Evolutionary conservation across 2,329 filamentous ascomycete genomes (phyloP).

Genomic region (Aspergillus transmontanensis): DNA sequence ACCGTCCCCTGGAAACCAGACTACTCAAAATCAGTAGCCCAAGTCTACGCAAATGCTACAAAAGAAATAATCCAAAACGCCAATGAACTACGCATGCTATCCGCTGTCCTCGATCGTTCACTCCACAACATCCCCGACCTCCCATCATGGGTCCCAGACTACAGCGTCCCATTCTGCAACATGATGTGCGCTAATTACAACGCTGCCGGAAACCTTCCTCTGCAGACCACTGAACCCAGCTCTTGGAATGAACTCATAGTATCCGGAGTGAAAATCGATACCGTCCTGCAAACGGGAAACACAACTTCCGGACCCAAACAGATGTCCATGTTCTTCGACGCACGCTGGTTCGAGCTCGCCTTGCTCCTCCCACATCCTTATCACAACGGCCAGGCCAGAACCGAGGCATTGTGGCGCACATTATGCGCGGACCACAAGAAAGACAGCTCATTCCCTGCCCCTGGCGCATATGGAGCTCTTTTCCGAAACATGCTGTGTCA

Average conservation of each 20-base stretch:
- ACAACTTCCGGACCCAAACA: constrained; percentile 2
- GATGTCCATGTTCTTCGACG: constrained; percentile 7
- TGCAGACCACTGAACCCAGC: neutral
- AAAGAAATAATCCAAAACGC: constrained; percentile 1
- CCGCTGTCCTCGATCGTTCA: constrained; percentile 1
- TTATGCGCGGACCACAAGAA: constrained; percentile 7
- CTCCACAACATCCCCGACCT: neutral
- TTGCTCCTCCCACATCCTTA: constrained; percentile 9
- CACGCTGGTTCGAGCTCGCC: constrained; percentile 7
- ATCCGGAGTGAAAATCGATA: neutral
- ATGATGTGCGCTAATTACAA: constrained; percentile 5
- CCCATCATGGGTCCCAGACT: constrained; percentile 9
- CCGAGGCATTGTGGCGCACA: constrained; percentile 10
- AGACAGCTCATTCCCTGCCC: neutral
- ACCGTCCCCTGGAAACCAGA: neutral
- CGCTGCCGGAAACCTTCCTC: neutral
- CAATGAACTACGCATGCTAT: constrained; percentile 6
- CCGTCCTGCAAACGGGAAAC: constrained; percentile 3
- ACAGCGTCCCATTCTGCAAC: constrained; percentile 6
- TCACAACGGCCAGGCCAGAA: neutral
- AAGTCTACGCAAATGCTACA: constrained; percentile 1
- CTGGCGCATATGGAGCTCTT: neutral
- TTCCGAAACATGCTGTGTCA: neutral
- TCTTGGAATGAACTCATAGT: constrained; percentile 2
- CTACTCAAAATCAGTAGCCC: neutral